Base-by-base conservation (phyloP, 345 rosid genomes). In the Brassica rapa region DNA sequence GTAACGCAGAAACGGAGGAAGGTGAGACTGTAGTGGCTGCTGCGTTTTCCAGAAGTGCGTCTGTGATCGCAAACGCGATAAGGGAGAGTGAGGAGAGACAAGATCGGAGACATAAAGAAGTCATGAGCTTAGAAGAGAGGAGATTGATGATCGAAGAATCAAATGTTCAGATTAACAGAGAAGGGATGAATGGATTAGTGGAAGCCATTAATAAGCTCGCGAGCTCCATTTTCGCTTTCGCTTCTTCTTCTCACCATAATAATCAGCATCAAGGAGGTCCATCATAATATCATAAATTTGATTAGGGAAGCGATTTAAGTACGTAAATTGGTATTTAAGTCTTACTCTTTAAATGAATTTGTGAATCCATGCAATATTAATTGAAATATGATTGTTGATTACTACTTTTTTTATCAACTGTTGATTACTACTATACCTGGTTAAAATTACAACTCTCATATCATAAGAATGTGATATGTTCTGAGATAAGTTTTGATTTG, bases 181-280 rank as follows among this genome's bases (percentile, higher is more conserved):
- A 84, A 79, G 93, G 94, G 1, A 86, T 89, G 68, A 79, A 72
- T 84, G 96, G 88, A n/a, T 81, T 94, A 29, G 93, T 88, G 14
- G 90, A 88, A 49, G 91, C 97, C 80, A 86, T 94, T 86, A 91
- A 90, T 82, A 89, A 86, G 73, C 93, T 93, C 16, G 94, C 97
- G 75, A 87, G 84, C 77, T 91, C 98, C 7, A 91, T 94, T 80
- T 81, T 86, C 35, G 80, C 94, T 66, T 81, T 91, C 27, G 97
- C 94, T 55, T 85, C 93, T 71, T 78, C 82, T 49, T 72, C 81
- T 78, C 73, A 72, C 77, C 77, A 78, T 37, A 73, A 12, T 73
- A 61, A 79, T 60, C 74, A 79, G 57, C 74, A 80, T n/a, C 83
- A 80, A 56, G 83, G 79, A 57, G 80, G 72, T 75, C 79, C 72